Evolutionary conservation across 148 eudicot species (phyloP).

Genomic region (Rhododendron mucronatum): DNA sequence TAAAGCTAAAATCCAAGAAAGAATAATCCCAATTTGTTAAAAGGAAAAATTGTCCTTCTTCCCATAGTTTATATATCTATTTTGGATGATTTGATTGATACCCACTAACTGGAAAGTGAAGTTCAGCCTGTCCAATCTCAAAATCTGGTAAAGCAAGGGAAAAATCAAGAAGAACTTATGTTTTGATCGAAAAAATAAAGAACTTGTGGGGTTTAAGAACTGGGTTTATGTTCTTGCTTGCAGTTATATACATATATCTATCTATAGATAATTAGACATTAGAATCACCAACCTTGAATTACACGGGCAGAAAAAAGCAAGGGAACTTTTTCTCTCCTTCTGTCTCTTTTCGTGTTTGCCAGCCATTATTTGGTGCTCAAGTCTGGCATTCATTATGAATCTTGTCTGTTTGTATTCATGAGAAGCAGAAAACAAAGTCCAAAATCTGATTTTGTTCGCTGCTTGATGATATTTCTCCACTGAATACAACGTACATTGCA

Average conservation of each 20-base stretch:
- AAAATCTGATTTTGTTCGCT: background rate
- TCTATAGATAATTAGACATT: background rate
- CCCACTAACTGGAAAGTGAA: background rate
- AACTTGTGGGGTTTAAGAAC: background rate
- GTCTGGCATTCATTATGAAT: background rate
- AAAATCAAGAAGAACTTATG: background rate
- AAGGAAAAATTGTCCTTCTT: background rate
- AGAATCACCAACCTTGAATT: background rate
- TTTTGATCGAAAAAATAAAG: background rate
- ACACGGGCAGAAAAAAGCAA: background rate
- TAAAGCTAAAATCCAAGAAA: background rate
- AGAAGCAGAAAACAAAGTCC: background rate
- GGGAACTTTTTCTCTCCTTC: background rate
- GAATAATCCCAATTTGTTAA: background rate
- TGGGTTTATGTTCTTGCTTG: background rate
- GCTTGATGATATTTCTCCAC: background rate
- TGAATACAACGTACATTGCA: background rate
- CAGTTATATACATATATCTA: background rate
- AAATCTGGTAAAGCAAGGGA: background rate
- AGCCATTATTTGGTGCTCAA: background rate
- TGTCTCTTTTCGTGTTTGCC: background rate
- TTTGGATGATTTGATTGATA: background rate
- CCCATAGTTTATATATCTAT: background rate
- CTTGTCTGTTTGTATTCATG: background rate
- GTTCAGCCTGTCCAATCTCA: background rate